phyloP scores from a whole-genome alignment of 2,329 filamentous ascomycete species.

The Pestalotiopsis sp. region DNA sequence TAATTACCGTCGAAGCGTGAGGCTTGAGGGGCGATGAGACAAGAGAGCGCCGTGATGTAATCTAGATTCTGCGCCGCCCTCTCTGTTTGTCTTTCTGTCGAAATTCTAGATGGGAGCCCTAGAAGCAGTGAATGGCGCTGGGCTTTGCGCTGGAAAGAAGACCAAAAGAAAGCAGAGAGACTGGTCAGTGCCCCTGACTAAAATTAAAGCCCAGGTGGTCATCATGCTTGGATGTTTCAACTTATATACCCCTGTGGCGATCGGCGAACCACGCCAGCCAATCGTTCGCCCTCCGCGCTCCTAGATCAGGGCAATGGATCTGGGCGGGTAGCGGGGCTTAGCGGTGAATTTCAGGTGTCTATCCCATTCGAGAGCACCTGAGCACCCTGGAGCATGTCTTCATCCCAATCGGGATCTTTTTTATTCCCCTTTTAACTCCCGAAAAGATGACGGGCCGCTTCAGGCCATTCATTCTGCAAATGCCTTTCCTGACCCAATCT shows the following conservation, averaged over 20 bases:
- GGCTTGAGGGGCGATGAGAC: neutral
- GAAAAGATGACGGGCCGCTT: neutral
- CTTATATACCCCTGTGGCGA: neutral
- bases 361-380: neutral
- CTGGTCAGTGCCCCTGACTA: slow-evolving; percentile 6
- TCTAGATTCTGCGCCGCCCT: neutral
- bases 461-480: neutral
- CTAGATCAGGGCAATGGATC: neutral
- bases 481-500: neutral
- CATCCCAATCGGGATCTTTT: neutral
- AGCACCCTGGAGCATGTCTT: neutral
- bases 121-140: neutral
- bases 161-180: neutral
- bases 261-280: neutral
- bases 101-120: no score
- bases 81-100: neutral
- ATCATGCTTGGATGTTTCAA: slow-evolving; percentile 8
- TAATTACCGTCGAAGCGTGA: neutral
- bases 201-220: slow-evolving; percentile 7
- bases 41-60: neutral
- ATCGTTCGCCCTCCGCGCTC: neutral
- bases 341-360: neutral
- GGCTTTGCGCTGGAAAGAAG: neutral
- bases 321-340: neutral
- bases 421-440: neutral